Evolutionary conservation across 257 asterid species (phyloP).

Genomic region (Salvia miltiorrhiza): DNA sequence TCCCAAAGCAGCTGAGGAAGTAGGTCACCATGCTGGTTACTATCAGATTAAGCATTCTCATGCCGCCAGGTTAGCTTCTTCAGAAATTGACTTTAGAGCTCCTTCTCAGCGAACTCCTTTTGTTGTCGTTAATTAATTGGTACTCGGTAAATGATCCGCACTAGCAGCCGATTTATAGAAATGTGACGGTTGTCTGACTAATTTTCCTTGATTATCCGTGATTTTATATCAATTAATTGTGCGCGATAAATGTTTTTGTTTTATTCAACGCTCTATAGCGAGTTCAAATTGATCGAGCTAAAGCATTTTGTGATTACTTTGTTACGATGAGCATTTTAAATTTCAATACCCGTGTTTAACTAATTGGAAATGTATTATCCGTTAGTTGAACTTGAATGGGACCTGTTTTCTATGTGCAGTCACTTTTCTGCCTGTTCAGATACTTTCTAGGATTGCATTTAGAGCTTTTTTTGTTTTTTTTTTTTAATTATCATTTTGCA

Average conservation of each 20-base stretch:
- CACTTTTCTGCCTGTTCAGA: neutral
- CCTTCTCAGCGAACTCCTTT: neutral
- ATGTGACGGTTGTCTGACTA: neutral
- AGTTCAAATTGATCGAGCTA: neutral
- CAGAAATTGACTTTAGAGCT: neutral
- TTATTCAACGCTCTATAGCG: neutral
- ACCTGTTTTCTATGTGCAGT: neutral
- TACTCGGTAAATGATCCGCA: neutral
- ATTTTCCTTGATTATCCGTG: slow-evolving; percentile 1
- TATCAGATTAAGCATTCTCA: slow-evolving; percentile 73
- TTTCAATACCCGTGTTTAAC: neutral
- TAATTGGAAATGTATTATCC: neutral
- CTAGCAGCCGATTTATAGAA: neutral
- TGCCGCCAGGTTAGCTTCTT: slow-evolving; percentile 59
- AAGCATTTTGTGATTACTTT: neutral
- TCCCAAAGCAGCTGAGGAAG: slow-evolving; percentile 47
- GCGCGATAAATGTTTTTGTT: neutral
- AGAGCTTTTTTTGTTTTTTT: neutral
- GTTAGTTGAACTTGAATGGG: neutral
- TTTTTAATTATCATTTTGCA: neutral
- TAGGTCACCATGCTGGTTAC: slow-evolving; percentile 94
- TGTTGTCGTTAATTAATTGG: neutral
- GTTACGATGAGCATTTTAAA: neutral
- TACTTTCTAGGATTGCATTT: neutral
- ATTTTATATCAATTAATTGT: neutral